Evolutionary conservation across 2,329 filamentous ascomycete genomes (phyloP).

Genomic region (Chrysoporthe cubensis): DNA sequence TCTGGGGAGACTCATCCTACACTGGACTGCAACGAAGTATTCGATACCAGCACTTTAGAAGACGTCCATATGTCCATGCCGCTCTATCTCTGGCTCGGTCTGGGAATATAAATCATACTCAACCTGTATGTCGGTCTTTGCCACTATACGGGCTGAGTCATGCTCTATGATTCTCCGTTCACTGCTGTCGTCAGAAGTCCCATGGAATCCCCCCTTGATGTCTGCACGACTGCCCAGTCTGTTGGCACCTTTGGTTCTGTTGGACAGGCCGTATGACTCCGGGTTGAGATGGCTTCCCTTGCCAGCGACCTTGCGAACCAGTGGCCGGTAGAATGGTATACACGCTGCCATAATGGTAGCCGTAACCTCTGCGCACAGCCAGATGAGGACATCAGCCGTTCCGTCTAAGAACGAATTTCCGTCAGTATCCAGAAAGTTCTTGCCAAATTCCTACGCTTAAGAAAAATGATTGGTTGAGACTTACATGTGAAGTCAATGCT

Average conservation of each 20-base stretch:
- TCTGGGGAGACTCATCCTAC: too few species aligned
- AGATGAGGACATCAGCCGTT: neutral
- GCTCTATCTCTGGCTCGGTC: neutral
- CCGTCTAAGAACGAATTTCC: neutral
- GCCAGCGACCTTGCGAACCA: neutral
- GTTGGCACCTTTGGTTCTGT: neutral
- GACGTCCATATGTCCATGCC: neutral
- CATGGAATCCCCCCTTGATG: neutral
- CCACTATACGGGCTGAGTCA: neutral
- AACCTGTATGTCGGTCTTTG: neutral
- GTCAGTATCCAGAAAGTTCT: too few species aligned
- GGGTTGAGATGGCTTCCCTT: neutral
- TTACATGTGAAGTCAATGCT: neutral
- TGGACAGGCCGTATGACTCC: neutral
- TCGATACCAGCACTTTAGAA: neutral
- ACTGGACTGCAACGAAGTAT: too few species aligned
- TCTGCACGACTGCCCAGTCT: neutral
- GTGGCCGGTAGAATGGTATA: conserved; percentile 1
- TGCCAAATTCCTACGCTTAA: neutral
- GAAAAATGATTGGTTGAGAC: neutral
- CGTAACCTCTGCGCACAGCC: conserved; percentile 3
- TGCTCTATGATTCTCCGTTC: neutral
- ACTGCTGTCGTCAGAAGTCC: neutral
- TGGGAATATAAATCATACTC: neutral
- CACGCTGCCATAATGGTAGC: neutral